Conservation (phyloP, 2,329 filamentous ascomycete species). For the Aschersonia sp. region DNA sequence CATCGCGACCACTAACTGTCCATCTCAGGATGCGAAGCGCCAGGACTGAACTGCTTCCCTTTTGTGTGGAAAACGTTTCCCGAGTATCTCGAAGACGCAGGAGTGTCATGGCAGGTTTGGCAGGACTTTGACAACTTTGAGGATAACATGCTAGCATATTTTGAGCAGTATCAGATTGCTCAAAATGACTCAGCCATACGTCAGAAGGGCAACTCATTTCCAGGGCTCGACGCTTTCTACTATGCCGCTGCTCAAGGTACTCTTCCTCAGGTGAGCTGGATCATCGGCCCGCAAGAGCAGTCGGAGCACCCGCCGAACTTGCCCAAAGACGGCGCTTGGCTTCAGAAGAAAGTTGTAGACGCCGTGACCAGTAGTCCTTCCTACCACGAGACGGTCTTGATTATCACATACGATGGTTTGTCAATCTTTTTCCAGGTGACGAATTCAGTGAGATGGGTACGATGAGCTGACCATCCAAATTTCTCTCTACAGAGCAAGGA, state of each 20-base stretch:
- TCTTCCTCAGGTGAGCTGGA: constrained; percentile 34
- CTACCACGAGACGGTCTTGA: constrained; percentile 32
- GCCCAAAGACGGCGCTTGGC: constrained; percentile 39
- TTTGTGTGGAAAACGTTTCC: constrained; percentile 36
- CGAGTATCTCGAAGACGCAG: constrained; percentile 30
- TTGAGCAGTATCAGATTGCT: constrained; percentile 8
- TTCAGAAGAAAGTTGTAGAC: constrained; percentile 37
- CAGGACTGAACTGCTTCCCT: constrained; percentile 32
- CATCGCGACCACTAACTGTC: too few species aligned
- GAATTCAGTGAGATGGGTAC: neutral
- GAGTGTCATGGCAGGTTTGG: constrained; percentile 34
- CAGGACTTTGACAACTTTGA: constrained; percentile 35
- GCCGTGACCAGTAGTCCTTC: constrained; percentile 30
- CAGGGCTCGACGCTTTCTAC: constrained; percentile 33
- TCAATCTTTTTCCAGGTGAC: neutral
- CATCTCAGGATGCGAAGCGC: constrained; percentile 20
- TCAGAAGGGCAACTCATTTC: constrained; percentile 20
- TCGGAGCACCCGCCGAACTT: constrained; percentile 29
- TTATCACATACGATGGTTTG: constrained; percentile 36
- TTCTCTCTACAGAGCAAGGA: constrained; percentile 26
- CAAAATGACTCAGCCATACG: constrained; percentile 5
- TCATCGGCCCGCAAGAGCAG: constrained; percentile 36
- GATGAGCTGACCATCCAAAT: neutral
- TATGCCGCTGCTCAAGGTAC: constrained; percentile 30
- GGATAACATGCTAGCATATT: constrained; percentile 35